Conservation (phyloP, 352 stramenopile species). For the Globisporangium carolinianum region DNA sequence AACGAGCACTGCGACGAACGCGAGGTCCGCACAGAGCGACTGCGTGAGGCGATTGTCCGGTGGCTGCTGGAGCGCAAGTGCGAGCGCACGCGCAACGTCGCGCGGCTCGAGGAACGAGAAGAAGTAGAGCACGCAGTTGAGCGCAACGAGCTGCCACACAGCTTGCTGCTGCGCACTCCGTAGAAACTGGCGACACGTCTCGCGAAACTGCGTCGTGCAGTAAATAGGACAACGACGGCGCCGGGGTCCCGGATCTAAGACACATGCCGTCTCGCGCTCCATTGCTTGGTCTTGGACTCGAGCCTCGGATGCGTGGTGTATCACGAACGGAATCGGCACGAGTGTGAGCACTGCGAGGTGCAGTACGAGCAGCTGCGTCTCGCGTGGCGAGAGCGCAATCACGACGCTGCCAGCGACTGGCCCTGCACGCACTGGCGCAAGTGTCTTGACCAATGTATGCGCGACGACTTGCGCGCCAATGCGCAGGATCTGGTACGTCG, state of each 20-base stretch:
- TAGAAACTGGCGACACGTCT: constrained; percentile 17
- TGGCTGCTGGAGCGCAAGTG: constrained; percentile 18
- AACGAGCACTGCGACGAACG: constrained; percentile 16
- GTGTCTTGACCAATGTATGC: constrained; percentile 16
- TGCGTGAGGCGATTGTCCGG: constrained; percentile 8
- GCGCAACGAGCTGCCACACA: constrained; percentile 39
- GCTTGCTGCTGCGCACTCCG: constrained; percentile 27
- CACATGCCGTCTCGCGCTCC: background rate
- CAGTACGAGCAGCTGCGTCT: constrained; percentile 15
- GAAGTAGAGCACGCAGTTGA: constrained; percentile 38
- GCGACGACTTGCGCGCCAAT: constrained; percentile 18
- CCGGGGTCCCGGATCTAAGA: too few species aligned
- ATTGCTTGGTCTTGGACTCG: background rate
- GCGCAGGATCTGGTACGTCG: constrained; percentile 25
- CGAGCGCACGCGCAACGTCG: constrained; percentile 13
- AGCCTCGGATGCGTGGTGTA: constrained; percentile 21
- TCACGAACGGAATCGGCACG: constrained; percentile 23
- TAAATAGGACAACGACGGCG: too few species aligned
- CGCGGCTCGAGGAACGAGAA: constrained; percentile 27
- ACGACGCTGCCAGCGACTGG: constrained; percentile 5
- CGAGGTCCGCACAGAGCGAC: constrained; percentile 15
- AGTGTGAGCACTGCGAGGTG: constrained; percentile 23
- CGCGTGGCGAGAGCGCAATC: constrained; percentile 13
- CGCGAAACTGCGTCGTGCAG: constrained; percentile 3
- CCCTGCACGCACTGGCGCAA: too few species aligned